Evolutionary conservation across 495 filamentous ascomycete genomes (phyloP).

Genomic region (Clohesyomyces aquaticus): DNA sequence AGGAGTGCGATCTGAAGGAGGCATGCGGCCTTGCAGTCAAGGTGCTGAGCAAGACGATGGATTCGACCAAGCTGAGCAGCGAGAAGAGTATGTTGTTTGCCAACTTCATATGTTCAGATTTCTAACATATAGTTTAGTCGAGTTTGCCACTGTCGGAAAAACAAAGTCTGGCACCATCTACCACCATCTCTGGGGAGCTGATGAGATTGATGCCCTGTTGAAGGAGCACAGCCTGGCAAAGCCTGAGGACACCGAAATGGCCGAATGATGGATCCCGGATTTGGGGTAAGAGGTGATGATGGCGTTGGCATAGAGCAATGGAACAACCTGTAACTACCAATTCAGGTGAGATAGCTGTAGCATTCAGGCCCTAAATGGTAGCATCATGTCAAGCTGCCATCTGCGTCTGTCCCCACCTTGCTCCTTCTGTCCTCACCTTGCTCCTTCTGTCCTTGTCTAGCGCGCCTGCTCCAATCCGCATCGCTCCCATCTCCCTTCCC

Average conservation of each 20-base stretch:
- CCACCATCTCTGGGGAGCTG: slow-evolving; percentile 95
- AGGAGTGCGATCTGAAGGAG: slow-evolving; percentile 93
- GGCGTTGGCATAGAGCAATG: background rate
- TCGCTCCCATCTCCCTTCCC: background rate
- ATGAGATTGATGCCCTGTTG: slow-evolving; percentile 92
- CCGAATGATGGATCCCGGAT: slow-evolving; percentile 12
- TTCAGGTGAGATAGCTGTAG: slow-evolving; percentile 17
- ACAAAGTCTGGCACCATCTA: slow-evolving; percentile 94
- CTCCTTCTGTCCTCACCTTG: background rate
- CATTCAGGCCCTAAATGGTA: background rate
- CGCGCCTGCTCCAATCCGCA: background rate
- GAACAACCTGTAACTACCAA: slow-evolving; percentile 18
- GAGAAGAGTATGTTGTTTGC: slow-evolving; percentile 82
- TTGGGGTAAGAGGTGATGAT: background rate
- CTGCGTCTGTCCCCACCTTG: background rate
- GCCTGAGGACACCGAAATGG: slow-evolving; percentile 36
- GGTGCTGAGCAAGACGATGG: slow-evolving; percentile 99
- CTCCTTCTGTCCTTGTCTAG: background rate
- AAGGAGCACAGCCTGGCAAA: slow-evolving; percentile 96
- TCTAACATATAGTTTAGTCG: slow-evolving; percentile 63
- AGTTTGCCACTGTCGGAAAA: slow-evolving; percentile 97
- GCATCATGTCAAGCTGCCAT: slow-evolving; percentile 6
- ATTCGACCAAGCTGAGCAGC: slow-evolving; percentile 95
- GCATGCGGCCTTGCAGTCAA: slow-evolving; percentile 97
- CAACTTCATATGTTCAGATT: background rate